phyloP scores from a whole-genome alignment of 2,329 filamentous ascomycete genomes.

The Ophiostoma pallidulum region DNA sequence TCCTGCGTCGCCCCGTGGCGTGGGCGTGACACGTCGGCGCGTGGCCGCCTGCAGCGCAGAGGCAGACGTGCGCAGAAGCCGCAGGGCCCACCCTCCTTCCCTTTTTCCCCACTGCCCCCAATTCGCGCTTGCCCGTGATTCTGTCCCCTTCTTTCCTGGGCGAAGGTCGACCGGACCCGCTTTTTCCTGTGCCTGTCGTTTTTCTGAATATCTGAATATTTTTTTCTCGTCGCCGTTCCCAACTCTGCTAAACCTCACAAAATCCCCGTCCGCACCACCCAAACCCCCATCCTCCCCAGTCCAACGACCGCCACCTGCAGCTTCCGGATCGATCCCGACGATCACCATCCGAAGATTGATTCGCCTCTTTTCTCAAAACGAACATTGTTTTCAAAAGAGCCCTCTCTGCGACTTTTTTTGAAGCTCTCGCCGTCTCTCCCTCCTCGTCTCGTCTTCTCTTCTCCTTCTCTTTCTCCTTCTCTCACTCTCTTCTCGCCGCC shows the following conservation, averaged over 20 bases:
- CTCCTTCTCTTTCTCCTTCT: not conserved
- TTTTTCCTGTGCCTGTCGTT: slow-evolving; percentile 2
- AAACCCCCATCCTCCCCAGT: not conserved
- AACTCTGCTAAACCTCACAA: no score
- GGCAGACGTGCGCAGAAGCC: no score
- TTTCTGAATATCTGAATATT: no score
- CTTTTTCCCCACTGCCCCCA: slow-evolving; percentile 1
- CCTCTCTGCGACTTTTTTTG: no score
- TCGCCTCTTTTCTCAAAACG: not conserved
- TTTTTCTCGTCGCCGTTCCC: slow-evolving; percentile 1
- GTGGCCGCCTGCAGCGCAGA: no score
- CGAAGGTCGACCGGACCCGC: no score
- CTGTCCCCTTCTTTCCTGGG: no score
- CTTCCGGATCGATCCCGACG: not conserved
- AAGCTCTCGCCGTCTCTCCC: no score
- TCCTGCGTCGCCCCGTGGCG: no score
- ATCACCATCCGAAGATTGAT: not conserved
- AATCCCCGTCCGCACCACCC: not conserved
- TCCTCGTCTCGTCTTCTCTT: not conserved
- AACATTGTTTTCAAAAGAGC: not conserved
- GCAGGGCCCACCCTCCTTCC: no score
- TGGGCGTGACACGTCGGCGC: no score
- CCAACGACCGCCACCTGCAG: no score
- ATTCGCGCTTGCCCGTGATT: not conserved
- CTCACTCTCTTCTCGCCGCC: not conserved